Evolutionary conservation across 306 rosid genomes (phyloP).

Genomic region (Vigna unguiculata): DNA sequence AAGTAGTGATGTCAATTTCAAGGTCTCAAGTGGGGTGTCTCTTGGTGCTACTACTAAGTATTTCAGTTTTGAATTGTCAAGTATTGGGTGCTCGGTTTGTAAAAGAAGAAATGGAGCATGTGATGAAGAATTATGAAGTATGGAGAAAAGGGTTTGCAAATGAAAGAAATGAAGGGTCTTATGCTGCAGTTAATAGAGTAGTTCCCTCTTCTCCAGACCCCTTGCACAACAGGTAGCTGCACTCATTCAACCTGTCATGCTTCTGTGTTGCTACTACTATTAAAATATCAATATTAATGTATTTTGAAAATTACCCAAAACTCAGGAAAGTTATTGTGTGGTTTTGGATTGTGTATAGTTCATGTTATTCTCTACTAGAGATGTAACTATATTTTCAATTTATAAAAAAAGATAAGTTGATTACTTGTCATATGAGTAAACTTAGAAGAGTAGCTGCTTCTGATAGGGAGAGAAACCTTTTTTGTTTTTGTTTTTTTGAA

Average conservation of each 20-base stretch:
- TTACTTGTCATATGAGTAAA: not conserved
- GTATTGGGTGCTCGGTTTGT: constrained; percentile 54
- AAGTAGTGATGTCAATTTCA: constrained; percentile 55
- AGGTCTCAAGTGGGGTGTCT: constrained; percentile 50
- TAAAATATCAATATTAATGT: too few relatives aligned
- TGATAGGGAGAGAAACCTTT: not conserved
- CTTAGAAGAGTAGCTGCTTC: not conserved
- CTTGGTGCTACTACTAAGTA: constrained; percentile 51
- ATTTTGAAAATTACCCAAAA: too few relatives aligned
- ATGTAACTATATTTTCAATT: not conserved
- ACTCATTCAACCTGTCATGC: too few relatives aligned
- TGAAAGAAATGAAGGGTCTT: constrained; percentile 47
- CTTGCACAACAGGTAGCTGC: constrained; percentile 83
- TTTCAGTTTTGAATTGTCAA: constrained; percentile 48
- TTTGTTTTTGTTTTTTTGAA: not conserved
- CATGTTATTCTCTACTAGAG: not conserved
- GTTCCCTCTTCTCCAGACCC: constrained; percentile 88
- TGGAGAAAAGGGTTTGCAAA: constrained; percentile 41
- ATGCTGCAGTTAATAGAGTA: constrained; percentile 54
- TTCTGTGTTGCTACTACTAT: too few relatives aligned
- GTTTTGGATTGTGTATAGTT: not conserved
- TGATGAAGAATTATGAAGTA: constrained; percentile 39
- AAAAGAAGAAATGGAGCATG: constrained; percentile 41
- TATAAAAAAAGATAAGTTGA: not conserved
- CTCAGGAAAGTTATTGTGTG: not conserved